A percentile compares a stretch with the other conserved stretches of the same genome.
Evolutionary conservation across 2,329 filamentous ascomycete genomes (phyloP).

Genomic region (Karstenula rhodostoma): DNA sequence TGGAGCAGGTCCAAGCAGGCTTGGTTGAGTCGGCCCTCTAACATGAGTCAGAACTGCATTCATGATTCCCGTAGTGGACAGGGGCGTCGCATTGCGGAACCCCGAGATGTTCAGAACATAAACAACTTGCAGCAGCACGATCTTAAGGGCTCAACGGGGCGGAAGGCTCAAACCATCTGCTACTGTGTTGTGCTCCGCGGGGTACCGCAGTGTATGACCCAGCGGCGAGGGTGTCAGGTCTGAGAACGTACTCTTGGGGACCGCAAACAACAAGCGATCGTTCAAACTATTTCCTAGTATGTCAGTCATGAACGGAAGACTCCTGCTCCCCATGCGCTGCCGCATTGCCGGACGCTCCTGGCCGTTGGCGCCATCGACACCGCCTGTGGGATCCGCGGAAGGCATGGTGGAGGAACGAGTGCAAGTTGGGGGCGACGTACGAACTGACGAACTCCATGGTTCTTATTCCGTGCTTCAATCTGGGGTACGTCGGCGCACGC

Average conservation of each 20-base stretch:
- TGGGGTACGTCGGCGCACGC: constrained; percentile 28
- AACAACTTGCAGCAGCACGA: neutral
- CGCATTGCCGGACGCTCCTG: constrained; percentile 29
- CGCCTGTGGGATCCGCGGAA: constrained; percentile 29
- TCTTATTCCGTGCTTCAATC: constrained; percentile 38
- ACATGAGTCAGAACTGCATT: constrained; percentile 2
- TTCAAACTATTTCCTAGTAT: constrained; percentile 72
- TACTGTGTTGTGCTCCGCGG: neutral
- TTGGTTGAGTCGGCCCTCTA: constrained; percentile 92
- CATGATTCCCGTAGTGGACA: neutral
- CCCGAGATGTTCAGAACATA: neutral
- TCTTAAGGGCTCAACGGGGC: too few species aligned
- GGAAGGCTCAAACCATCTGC: neutral
- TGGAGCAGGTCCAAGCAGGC: constrained; percentile 88
- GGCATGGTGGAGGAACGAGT: constrained; percentile 31
- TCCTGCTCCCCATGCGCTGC: constrained; percentile 42
- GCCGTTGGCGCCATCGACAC: constrained; percentile 22
- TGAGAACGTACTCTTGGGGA: constrained; percentile 87
- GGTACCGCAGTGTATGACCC: constrained; percentile 11
- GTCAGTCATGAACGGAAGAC: constrained; percentile 52
- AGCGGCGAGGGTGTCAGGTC: neutral
- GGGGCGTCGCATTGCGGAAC: neutral
- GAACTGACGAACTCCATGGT: constrained; percentile 53
- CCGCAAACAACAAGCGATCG: constrained; percentile 91
- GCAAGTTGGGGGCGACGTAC: constrained; percentile 37